Evolutionary conservation across 108 stramenopile species (phyloP).

Genomic region (Nitzschia sp.): DNA sequence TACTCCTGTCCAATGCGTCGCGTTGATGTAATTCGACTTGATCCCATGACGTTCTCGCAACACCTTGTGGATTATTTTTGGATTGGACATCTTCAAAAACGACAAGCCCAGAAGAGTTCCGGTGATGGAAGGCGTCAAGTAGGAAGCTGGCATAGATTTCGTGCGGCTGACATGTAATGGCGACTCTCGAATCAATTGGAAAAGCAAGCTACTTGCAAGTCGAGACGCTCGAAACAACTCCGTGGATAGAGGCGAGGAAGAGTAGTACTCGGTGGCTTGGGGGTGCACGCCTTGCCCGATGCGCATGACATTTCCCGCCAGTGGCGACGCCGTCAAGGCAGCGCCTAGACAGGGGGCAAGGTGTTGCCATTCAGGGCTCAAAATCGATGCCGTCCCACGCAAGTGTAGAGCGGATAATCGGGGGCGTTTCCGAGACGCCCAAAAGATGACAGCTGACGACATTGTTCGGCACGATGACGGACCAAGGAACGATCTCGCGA

Average conservation of each 20-base stretch:
- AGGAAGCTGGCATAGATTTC: slow-evolving; percentile 34
- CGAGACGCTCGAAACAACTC: slow-evolving; percentile 8
- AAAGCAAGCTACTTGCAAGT: slow-evolving; percentile 29
- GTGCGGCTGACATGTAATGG: slow-evolving; percentile 32
- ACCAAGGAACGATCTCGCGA: too few relatives aligned
- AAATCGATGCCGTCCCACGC: slow-evolving; percentile 17
- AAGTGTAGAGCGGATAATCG: slow-evolving; percentile 8
- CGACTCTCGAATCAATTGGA: slow-evolving; percentile 36
- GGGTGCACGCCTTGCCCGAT: slow-evolving; percentile 9
- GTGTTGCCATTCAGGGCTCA: slow-evolving; percentile 10
- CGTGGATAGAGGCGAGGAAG: background rate
- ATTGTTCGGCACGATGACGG: too few relatives aligned
- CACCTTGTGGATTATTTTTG: background rate
- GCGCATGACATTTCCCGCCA: slow-evolving; percentile 33
- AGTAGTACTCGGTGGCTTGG: background rate
- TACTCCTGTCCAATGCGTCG: slow-evolving; percentile 41
- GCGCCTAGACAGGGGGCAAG: slow-evolving; percentile 44
- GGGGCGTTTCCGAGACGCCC: background rate
- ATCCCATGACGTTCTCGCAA: slow-evolving; percentile 30
- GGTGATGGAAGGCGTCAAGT: slow-evolving; percentile 32
- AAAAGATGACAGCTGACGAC: slow-evolving; percentile 6
- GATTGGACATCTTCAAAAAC: background rate
- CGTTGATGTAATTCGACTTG: slow-evolving; percentile 35
- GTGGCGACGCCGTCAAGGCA: slow-evolving; percentile 28
- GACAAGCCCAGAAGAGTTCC: slow-evolving; percentile 18